Evolutionary conservation across 2,329 filamentous ascomycete species (phyloP).

Genomic region (Claviceps cyperi): DNA sequence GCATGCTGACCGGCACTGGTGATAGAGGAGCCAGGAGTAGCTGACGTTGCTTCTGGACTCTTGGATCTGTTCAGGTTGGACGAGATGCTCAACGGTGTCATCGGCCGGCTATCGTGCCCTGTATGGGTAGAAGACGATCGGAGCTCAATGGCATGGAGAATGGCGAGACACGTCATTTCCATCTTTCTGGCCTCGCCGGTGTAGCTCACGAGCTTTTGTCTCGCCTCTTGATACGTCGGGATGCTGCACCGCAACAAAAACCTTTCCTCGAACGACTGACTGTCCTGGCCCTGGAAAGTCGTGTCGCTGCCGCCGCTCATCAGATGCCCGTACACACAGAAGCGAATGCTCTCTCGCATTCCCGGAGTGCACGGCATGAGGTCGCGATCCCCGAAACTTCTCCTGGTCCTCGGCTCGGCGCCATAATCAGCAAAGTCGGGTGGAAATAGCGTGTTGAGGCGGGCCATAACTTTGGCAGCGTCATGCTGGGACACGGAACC

Average conservation of each 20-base stretch:
- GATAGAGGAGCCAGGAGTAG: not conserved
- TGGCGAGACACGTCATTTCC: constrained; percentile 15
- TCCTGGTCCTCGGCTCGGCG: constrained; percentile 8
- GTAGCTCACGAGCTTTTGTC: constrained; percentile 18
- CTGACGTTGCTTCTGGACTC: constrained; percentile 2
- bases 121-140: not conserved
- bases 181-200: constrained; percentile 20
- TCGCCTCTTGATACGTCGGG: constrained; percentile 15
- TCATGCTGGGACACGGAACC: constrained; percentile 6
- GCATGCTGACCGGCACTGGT: not conserved
- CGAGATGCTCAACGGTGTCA: constrained; percentile 6
- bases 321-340: constrained; percentile 20
- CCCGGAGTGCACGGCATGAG: constrained; percentile 16
- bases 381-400: constrained; percentile 8
- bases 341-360: constrained; percentile 21
- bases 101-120: not conserved
- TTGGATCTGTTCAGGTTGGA: constrained; percentile 5
- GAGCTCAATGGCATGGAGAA: constrained; percentile 11
- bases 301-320: constrained; percentile 13
- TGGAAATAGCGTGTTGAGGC: constrained; percentile 22
- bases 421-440: constrained; percentile 10
- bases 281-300: constrained; percentile 7
- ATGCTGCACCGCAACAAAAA: constrained; percentile 20
- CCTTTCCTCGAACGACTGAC: constrained; percentile 15
- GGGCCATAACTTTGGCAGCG: constrained; percentile 16